Percentiles rank a stretch among this genome's conserved stretches.
phyloP scores from a whole-genome alignment of 495 filamentous ascomycete genomes.

The Aspergillus campestris region DNA sequence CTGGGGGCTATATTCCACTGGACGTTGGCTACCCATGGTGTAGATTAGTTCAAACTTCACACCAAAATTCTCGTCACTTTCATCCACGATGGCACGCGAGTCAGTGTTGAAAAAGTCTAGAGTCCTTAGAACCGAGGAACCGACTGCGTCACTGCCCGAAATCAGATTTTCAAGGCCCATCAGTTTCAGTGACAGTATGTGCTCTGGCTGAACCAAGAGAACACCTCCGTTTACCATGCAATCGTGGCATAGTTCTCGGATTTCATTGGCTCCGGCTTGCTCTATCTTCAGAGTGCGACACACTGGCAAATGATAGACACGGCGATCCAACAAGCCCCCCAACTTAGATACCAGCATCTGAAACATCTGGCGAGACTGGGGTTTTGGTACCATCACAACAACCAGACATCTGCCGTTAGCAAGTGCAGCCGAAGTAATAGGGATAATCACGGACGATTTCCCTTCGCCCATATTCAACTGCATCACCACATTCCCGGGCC shows the following conservation, averaged over 20 bases:
- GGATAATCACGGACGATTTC: constrained; percentile 64
- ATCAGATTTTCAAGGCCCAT: constrained; percentile 50
- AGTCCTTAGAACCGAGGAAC: constrained; percentile 24
- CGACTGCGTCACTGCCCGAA: constrained; percentile 14
- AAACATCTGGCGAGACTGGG: constrained; percentile 54
- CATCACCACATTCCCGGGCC: constrained; percentile 39
- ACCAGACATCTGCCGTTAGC: constrained; percentile 46
- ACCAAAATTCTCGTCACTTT: constrained; percentile 58
- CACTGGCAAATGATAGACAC: constrained; percentile 54
- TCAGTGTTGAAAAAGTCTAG: constrained; percentile 33
- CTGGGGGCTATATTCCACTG: constrained; percentile 47
- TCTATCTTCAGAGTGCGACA: constrained; percentile 43
- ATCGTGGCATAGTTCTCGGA: constrained; percentile 20
- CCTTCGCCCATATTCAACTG: constrained; percentile 76
- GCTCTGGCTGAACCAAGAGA: constrained; percentile 59
- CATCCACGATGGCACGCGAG: constrained; percentile 52
- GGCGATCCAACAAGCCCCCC: constrained; percentile 50
- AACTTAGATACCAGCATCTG: constrained; percentile 52
- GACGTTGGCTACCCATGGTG: constrained; percentile 49
- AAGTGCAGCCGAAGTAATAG: constrained; percentile 47
- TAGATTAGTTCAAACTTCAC: constrained; percentile 59
- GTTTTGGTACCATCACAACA: constrained; percentile 55
- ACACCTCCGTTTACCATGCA: constrained; percentile 46
- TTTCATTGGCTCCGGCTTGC: constrained; percentile 3
- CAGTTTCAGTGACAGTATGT: constrained; percentile 60